These are phyloP conservation scores for Candida nonsorbophila DNA, from an alignment of 805 yeast species.

Conservation along the genomic window DNA sequence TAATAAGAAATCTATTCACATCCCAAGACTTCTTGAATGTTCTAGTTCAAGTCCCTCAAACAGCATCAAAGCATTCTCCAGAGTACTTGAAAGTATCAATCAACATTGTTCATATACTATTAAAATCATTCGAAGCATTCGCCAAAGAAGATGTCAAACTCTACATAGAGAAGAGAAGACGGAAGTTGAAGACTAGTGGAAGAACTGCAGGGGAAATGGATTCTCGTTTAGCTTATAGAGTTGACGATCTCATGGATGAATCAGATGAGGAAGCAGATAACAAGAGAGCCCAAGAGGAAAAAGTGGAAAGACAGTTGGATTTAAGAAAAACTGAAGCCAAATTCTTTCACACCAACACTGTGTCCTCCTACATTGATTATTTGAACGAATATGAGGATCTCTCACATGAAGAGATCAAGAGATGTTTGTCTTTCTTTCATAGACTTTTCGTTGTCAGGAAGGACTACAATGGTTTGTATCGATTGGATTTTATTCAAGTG, in stretches of 20 bases:
- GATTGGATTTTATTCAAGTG: slow-evolving; percentile 71
- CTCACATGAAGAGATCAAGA: slow-evolving; percentile 52
- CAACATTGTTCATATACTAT: slow-evolving; percentile 57
- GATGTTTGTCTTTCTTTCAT: slow-evolving; percentile 66
- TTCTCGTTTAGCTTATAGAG: slow-evolving; percentile 5
- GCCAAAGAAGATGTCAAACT: slow-evolving; percentile 51
- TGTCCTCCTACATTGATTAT: slow-evolving; percentile 61
- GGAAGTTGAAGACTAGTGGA: slow-evolving; percentile 21
- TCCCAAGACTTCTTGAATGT: slow-evolving; percentile 54
- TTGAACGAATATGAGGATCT: slow-evolving; percentile 61
- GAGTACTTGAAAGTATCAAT: slow-evolving; percentile 56
- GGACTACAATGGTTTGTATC: slow-evolving; percentile 51
- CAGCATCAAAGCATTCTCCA: slow-evolving; percentile 59
- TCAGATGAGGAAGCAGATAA: slow-evolving; percentile 26
- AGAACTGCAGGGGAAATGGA: slow-evolving; percentile 18
- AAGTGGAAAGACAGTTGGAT: slow-evolving; percentile 44
- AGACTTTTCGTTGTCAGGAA: slow-evolving; percentile 56
- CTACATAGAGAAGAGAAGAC: slow-evolving; percentile 43
- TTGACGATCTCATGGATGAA: slow-evolving; percentile 22
- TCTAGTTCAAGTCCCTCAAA: slow-evolving; percentile 54
- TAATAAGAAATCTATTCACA: slow-evolving; percentile 65
- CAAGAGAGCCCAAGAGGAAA: slow-evolving; percentile 27
- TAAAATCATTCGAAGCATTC: slow-evolving; percentile 64
- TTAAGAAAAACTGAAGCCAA: slow-evolving; percentile 34
- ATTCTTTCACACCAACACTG: slow-evolving; percentile 53